Evolutionary conservation across 352 stramenopile species (phyloP).

Genomic region (Phytophthora meadii): DNA sequence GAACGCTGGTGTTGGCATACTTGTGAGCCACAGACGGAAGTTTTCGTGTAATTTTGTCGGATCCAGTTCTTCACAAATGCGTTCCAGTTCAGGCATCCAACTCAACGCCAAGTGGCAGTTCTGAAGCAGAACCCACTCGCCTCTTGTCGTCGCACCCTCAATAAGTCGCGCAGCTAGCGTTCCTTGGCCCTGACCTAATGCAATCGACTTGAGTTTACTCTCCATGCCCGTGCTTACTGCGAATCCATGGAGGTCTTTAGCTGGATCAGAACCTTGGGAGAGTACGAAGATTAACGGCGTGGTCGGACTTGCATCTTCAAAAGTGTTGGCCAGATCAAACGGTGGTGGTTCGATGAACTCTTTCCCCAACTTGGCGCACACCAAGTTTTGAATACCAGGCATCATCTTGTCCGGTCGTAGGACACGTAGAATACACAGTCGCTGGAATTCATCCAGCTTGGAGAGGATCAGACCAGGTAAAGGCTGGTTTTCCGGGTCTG

Average conservation of each 20-base stretch:
- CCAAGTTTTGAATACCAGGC: conserved; percentile 91
- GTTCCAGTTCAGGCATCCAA: conserved; percentile 96
- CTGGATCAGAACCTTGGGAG: conserved; percentile 93
- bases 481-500: conserved; percentile 82
- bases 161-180: conserved; percentile 92
- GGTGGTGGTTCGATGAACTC: conserved; percentile 93
- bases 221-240: conserved; percentile 86
- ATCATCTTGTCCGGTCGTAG: conserved; percentile 90
- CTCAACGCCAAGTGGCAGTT: conserved; percentile 96
- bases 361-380: conserved; percentile 86
- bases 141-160: conserved; percentile 82
- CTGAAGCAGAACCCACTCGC: conserved; percentile 96
- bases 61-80: conserved; percentile 93
- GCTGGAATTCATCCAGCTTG: conserved; percentile 83
- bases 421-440: conserved; percentile 80
- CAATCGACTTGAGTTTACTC: conserved; percentile 92
- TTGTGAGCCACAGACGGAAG: conserved; percentile 97
- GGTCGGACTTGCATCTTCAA: conserved; percentile 86
- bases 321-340: conserved; percentile 93
- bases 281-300: conserved; percentile 95
- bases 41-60: conserved; percentile 89
- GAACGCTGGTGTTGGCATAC: conserved; percentile 83
- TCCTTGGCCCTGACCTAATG: conserved; percentile 93
- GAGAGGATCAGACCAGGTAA: conserved; percentile 69
- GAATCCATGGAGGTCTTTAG: conserved; percentile 93